Conservation (phyloP, 345 rosid genomes). For the Rhizophora apiculata region DNA sequence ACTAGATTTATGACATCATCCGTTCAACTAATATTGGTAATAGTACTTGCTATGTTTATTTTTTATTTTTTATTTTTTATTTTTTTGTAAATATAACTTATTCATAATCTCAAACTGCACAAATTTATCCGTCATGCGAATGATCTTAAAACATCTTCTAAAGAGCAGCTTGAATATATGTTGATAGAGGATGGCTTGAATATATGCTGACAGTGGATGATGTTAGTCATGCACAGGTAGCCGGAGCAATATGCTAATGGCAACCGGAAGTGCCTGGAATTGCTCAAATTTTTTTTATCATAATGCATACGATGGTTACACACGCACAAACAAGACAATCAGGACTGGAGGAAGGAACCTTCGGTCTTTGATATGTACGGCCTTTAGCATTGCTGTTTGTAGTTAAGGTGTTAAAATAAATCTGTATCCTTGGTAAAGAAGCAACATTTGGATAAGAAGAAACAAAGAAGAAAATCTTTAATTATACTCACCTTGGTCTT, state of each 20-base stretch:
- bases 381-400: background rate
- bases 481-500: background rate
- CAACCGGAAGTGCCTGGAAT: too few species aligned
- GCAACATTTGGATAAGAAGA: constrained; percentile 12
- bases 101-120: too few species aligned
- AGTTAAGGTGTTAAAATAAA: constrained; percentile 5
- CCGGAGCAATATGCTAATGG: too few species aligned
- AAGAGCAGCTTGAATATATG: constrained; percentile 89
- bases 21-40: background rate
- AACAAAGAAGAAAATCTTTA: background rate
- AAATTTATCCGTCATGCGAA: constrained; percentile 16
- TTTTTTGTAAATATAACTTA: too few species aligned
- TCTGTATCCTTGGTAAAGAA: constrained; percentile 6
- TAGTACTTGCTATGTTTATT: too few species aligned
- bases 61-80: too few species aligned
- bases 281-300: too few species aligned
- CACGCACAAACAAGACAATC: constrained; percentile 7
- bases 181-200: constrained; percentile 78
- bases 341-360: too few species aligned
- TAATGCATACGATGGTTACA: too few species aligned
- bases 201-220: constrained; percentile 50
- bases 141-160: constrained; percentile 61
- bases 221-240: too few species aligned
- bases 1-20: background rate
- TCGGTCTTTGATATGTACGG: too few species aligned